phyloP scores from a whole-genome alignment of 1,139 yeast genomes.

The Barnettozyma hawaiiensis region DNA sequence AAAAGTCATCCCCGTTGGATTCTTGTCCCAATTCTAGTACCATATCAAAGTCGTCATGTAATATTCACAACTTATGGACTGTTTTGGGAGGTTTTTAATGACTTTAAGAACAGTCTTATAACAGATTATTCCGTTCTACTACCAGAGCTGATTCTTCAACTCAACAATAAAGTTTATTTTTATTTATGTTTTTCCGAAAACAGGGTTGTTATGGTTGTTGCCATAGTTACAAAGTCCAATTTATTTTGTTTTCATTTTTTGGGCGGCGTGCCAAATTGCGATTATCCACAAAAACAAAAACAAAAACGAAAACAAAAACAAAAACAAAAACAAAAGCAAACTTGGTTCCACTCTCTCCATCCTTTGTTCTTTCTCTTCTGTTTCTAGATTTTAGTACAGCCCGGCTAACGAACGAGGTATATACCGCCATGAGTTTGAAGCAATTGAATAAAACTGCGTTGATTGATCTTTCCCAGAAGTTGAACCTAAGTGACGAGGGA shows the following conservation, averaged over 20 bases:
- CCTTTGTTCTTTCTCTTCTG: no score
- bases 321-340: conserved; percentile 2
- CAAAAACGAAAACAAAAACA: conserved; percentile 1
- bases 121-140: no score
- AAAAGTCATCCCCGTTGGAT: no score
- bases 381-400: no score
- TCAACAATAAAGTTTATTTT: no score
- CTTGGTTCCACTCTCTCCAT: background rate
- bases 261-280: background rate
- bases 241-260: background rate
- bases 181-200: conserved; percentile 18
- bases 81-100: no score
- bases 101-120: no score
- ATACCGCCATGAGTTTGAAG: conserved; percentile 27
- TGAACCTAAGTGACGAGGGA: conserved; percentile 29
- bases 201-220: conserved; percentile 1
- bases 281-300: conserved; percentile 2
- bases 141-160: no score
- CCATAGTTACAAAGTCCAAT: background rate
- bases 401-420: background rate
- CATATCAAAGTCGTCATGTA: no score
- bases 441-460: conserved; percentile 33
- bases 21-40: no score
- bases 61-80: no score
- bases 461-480: conserved; percentile 30